phyloP scores from a whole-genome alignment of 2,329 filamentous ascomycete genomes.

The Colletotrichum navitas region DNA sequence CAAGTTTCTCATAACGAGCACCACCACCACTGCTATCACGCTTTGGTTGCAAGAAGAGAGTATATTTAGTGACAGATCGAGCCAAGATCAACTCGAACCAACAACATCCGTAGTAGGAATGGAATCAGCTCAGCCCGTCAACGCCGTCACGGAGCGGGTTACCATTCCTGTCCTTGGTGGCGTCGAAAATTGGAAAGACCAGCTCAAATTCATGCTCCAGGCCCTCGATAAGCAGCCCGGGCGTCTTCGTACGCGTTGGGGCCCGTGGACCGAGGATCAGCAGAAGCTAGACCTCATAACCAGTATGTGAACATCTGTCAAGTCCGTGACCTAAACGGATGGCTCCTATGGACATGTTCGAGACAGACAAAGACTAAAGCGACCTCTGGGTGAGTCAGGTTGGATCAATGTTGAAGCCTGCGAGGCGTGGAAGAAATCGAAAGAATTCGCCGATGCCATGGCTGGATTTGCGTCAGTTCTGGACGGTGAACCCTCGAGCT shows the following conservation, averaged over 20 bases:
- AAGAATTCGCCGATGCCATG: slow-evolving; percentile 43
- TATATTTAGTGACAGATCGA: background rate
- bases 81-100: background rate
- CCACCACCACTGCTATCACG: background rate
- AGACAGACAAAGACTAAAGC: background rate
- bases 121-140: slow-evolving; percentile 39
- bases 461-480: slow-evolving; percentile 43
- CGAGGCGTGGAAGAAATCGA: slow-evolving; percentile 42
- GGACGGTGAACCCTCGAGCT: slow-evolving; percentile 43
- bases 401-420: slow-evolving; percentile 45
- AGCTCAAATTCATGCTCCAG: slow-evolving; percentile 47
- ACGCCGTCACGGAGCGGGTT: slow-evolving; percentile 42
- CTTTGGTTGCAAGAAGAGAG: background rate
- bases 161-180: slow-evolving; percentile 46
- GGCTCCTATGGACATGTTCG: background rate
- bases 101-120: slow-evolving; percentile 7
- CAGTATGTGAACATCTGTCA: slow-evolving; percentile 38
- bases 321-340: background rate
- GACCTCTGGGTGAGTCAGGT: slow-evolving; percentile 33
- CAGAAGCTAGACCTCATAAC: slow-evolving; percentile 47
- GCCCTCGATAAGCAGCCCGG: slow-evolving; percentile 47
- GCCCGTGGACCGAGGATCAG: slow-evolving; percentile 46
- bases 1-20: background rate
- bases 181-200: slow-evolving; percentile 48
- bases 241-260: slow-evolving; percentile 48